phyloP scores from a whole-genome alignment of 169 alveolate species.

The Plasmodium adleri region DNA sequence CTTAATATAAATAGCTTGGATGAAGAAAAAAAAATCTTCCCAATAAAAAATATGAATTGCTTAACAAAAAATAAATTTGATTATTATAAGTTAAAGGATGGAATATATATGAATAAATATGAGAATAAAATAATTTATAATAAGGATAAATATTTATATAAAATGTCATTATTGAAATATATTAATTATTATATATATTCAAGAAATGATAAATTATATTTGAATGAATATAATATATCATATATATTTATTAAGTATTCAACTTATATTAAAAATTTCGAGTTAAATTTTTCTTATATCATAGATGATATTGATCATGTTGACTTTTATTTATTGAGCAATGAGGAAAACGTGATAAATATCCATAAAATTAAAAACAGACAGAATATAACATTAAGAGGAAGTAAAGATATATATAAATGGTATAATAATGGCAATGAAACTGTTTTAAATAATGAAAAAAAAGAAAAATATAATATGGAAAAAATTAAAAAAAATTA shows the following conservation, averaged over 20 bases:
- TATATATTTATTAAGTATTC: slow-evolving; percentile 53
- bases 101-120: slow-evolving; percentile 37
- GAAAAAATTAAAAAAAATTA: neutral
- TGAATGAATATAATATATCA: slow-evolving; percentile 33
- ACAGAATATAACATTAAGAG: slow-evolving; percentile 1
- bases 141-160: slow-evolving; percentile 16
- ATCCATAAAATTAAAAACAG: neutral
- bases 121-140: slow-evolving; percentile 28
- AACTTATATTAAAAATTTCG: slow-evolving; percentile 22
- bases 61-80: slow-evolving; percentile 1
- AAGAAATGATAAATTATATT: slow-evolving; percentile 23
- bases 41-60: neutral
- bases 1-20: neutral
- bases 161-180: slow-evolving; percentile 11
- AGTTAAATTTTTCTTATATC: slow-evolving; percentile 34
- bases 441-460: too few species aligned
- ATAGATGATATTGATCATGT: slow-evolving; percentile 13
- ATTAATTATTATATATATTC: slow-evolving; percentile 48
- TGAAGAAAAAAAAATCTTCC: slow-evolving; percentile 16
- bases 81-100: slow-evolving; percentile 42
- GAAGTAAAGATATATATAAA: slow-evolving; percentile 12
- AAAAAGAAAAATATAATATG: neutral
- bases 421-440: neutral
- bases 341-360: slow-evolving; percentile 11
- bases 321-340: slow-evolving; percentile 30